Conservation (phyloP, 805 yeast genomes). For the Sugiyamaella floridensis region DNA sequence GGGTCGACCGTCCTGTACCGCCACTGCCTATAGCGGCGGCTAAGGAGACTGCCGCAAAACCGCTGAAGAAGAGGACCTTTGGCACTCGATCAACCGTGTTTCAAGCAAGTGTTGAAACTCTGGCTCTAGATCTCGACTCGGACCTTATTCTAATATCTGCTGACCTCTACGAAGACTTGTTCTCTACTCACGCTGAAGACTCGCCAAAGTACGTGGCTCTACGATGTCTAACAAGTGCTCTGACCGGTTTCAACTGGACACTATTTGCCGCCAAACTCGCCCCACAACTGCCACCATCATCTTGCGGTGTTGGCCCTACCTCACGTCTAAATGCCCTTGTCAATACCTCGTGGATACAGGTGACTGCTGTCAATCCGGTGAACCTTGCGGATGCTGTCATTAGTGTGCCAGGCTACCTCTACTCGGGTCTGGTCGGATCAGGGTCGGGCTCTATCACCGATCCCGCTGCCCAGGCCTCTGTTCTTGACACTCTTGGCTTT, state of each 20-base stretch:
- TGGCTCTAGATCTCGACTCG: not conserved
- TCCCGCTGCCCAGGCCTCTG: not conserved
- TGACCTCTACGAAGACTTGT: slow-evolving; percentile 11
- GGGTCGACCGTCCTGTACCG: too few relatives aligned
- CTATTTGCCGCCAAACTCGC: slow-evolving; percentile 12
- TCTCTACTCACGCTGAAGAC: not conserved
- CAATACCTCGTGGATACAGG: slow-evolving; percentile 9
- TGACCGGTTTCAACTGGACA: slow-evolving; percentile 10
- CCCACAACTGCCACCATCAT: slow-evolving; percentile 5
- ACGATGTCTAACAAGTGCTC: not conserved
- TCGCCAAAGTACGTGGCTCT: slow-evolving; percentile 6
- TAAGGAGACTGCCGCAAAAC: too few relatives aligned
- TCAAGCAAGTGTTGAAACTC: not conserved
- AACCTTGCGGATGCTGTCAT: slow-evolving; percentile 36
- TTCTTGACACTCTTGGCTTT: slow-evolving; percentile 22
- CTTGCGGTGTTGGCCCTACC: slow-evolving; percentile 6
- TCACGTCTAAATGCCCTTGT: slow-evolving; percentile 1
- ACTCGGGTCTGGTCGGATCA: slow-evolving; percentile 36
- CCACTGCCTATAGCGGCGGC: too few relatives aligned
- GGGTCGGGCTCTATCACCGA: slow-evolving; percentile 1
- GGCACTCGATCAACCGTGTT: not conserved
- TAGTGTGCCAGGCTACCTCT: slow-evolving; percentile 43
- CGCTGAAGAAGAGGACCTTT: not conserved
- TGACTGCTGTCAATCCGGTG: slow-evolving; percentile 14
- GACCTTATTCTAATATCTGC: slow-evolving; percentile 8